A percentile compares a stretch with the other conserved stretches of the same genome.
Evolutionary conservation across 108 stramenopile genomes (phyloP).

Genomic region (Craspedostauros australis): DNA sequence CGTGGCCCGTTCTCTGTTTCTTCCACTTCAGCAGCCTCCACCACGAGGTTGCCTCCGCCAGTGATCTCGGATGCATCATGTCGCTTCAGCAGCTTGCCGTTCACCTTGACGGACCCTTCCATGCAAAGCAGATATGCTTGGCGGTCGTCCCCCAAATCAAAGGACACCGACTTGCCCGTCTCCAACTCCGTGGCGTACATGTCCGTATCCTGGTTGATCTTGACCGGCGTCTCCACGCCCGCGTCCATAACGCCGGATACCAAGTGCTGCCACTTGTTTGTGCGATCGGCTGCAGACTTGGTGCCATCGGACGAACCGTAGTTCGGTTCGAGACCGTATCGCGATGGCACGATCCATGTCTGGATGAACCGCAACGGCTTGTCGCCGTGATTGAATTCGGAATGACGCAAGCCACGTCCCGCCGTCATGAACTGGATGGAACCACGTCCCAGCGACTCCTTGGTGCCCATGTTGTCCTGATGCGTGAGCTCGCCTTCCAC

Average conservation of each 20-base stretch:
- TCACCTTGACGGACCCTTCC: constrained; percentile 52
- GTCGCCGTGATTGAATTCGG: constrained; percentile 57
- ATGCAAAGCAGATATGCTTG: constrained; percentile 73
- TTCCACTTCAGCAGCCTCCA: constrained; percentile 31
- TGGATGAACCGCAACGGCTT: constrained; percentile 76
- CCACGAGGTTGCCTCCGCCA: constrained; percentile 15
- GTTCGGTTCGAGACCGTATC: constrained; percentile 42
- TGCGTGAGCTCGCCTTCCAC: constrained; percentile 70
- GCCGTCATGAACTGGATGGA: constrained; percentile 82
- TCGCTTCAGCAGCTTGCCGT: constrained; percentile 27
- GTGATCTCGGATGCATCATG: constrained; percentile 53
- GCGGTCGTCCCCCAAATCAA: constrained; percentile 29
- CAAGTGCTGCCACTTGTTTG: constrained; percentile 55
- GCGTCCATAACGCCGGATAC: constrained; percentile 36
- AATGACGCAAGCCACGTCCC: constrained; percentile 66
- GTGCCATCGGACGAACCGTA: constrained; percentile 47
- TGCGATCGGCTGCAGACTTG: neutral
- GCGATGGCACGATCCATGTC: constrained; percentile 68
- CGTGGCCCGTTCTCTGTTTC: constrained; percentile 34
- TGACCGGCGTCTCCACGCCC: constrained; percentile 32
- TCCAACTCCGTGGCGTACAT: constrained; percentile 59
- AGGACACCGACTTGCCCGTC: constrained; percentile 13
- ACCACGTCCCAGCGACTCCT: constrained; percentile 63
- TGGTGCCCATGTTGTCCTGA: constrained; percentile 71
- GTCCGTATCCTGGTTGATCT: constrained; percentile 67